These are phyloP conservation scores for Agapanthus africanus DNA, from an alignment of 106 monocot species.

Conservation along the genomic window DNA sequence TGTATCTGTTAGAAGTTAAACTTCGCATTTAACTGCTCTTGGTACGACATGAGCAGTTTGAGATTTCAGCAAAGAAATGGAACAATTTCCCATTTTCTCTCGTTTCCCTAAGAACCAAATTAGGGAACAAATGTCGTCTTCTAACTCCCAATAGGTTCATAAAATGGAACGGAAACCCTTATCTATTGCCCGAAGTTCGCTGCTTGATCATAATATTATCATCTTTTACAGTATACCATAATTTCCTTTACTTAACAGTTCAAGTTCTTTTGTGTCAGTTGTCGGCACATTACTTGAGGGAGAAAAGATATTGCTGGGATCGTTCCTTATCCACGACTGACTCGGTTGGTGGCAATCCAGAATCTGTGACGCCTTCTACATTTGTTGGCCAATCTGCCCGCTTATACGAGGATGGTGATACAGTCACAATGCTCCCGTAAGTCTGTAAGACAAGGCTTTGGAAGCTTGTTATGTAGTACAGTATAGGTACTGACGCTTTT, in stretches of 20 bases:
- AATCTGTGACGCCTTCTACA: slow-evolving; percentile 55
- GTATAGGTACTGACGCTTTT: slow-evolving; percentile 19
- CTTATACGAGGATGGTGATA: slow-evolving; percentile 76
- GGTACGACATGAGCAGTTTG: neutral
- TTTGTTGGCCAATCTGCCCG: slow-evolving; percentile 70
- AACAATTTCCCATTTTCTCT: neutral
- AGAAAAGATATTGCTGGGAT: slow-evolving; percentile 48
- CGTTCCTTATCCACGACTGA: slow-evolving; percentile 26
- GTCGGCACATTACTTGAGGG: slow-evolving; percentile 67
- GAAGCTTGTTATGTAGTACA: slow-evolving; percentile 8
- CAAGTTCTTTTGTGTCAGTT: slow-evolving; percentile 28
- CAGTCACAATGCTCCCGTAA: slow-evolving; percentile 52
- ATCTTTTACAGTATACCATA: neutral
- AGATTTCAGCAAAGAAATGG: neutral
- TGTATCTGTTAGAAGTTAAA: neutral
- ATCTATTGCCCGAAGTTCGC: neutral
- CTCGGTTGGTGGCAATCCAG: slow-evolving; percentile 31
- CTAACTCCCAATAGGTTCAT: too few relatives aligned
- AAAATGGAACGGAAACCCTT: neutral
- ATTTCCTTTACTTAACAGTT: neutral
- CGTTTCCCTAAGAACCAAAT: neutral
- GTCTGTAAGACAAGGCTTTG: slow-evolving; percentile 12
- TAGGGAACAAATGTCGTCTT: too few relatives aligned
- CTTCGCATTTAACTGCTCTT: neutral
- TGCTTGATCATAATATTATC: neutral